A percentile compares a stretch with the other conserved stretches of the same genome.
Conservation (phyloP, 306 rosid genomes). For the Lablab purpureus region DNA sequence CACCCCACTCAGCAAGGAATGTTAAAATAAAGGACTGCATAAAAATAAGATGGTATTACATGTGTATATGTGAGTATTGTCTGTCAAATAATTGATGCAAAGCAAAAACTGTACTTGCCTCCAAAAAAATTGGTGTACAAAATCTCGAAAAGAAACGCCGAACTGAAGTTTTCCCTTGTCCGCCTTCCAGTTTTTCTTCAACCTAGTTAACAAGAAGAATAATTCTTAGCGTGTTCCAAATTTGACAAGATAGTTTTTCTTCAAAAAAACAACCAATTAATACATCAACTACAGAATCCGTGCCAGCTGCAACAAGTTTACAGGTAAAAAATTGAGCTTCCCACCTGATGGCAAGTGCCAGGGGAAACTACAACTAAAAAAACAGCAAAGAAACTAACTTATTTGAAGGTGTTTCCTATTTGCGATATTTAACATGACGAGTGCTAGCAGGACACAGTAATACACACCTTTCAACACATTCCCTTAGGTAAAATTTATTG, state of each 20-base stretch:
- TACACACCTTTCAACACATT: background rate
- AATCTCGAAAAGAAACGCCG: slow-evolving; percentile 93
- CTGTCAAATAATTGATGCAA: slow-evolving; percentile 20
- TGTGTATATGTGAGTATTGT: slow-evolving; percentile 27
- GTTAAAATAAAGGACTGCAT: slow-evolving; percentile 91
- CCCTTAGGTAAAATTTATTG: background rate
- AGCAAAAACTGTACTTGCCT: slow-evolving; percentile 57
- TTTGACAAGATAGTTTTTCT: background rate
- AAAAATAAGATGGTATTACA: slow-evolving; percentile 29
- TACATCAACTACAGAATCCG: slow-evolving; percentile 24
- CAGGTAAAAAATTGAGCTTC: slow-evolving; percentile 25
- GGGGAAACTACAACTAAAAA: slow-evolving; percentile 5
- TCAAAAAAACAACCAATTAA: background rate
- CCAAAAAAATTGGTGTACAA: slow-evolving; percentile 97
- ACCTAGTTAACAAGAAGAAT: slow-evolving; percentile 58
- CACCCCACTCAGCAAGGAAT: slow-evolving; percentile 99
- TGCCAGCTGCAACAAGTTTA: slow-evolving; percentile 18
- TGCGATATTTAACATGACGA: slow-evolving; percentile 11
- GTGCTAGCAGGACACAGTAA: background rate
- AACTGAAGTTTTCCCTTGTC: slow-evolving; percentile 84
- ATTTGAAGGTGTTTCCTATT: slow-evolving; percentile 27
- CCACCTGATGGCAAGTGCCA: slow-evolving; percentile 9
- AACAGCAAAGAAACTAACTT: slow-evolving; percentile 36
- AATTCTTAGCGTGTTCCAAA: slow-evolving; percentile 43
- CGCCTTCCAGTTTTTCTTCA: slow-evolving; percentile 96